Base-by-base conservation (phyloP, 208 protist genomes). In the Trichomonas gallinae region DNA sequence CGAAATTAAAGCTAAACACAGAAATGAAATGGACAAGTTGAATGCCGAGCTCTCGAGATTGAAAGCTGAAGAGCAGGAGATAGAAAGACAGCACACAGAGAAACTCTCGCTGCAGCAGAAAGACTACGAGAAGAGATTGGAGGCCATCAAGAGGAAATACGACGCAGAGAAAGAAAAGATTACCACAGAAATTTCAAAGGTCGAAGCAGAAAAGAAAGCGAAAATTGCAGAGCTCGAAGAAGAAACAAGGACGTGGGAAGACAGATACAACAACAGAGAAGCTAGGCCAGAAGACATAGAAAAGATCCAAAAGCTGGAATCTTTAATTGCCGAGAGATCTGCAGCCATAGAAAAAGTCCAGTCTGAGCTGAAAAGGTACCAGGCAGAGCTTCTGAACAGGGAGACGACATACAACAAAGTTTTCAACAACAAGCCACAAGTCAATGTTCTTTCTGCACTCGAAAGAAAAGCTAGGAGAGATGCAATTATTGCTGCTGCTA, bases 331-430 rank as follows among this genome's bases (percentile, higher is more conserved):
- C n/a, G 87, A 93, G 46, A 48, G 87, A 58, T 48, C 40, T 51
- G 87, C 42, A 38, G 87, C 87, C 34, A 93, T 93, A 4, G 87
- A 93, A 38, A 93, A 93, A 93, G 44, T 93, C 17, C 87, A 93
- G 38, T 26, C 31, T 38, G 87, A 93, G 31, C 17, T 93, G 26
- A 93, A 93, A 36, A 0, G 44, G 15, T 93, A 93, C 31, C 87
- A 93, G 46, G 8, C 44, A 10, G 87, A 93, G 15, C 31, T 93
- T 1, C 31, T 93, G 9, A 93, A 93, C 45, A 93, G 44, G 51
- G 87, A 93, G 51, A 93, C 87, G 38, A 93, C 87, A 26, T 93
- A 58, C 46, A 93, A 93, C 46, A 93, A 93, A 93, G 87, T 93
- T 9, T 93, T 93, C 44, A 93, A 93, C n/a, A 93, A 93, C 36